A percentile compares a stretch with the other conserved stretches of the same genome.
Evolutionary conservation across 306 rosid species (phyloP).

Genomic region (Dryas drummondii): DNA sequence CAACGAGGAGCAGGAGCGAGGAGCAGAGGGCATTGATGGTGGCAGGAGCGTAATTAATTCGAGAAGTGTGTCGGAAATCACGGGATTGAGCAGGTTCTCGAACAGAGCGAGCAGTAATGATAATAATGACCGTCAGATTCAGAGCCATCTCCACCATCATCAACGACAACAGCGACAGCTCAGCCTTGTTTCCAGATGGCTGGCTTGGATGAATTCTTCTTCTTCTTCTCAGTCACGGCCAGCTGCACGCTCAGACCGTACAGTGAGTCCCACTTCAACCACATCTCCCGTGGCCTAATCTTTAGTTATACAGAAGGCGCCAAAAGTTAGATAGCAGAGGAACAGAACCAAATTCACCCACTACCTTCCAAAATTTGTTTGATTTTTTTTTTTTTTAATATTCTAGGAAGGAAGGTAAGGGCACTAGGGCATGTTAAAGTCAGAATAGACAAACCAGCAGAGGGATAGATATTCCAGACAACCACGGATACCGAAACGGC

Average conservation of each 20-base stretch:
- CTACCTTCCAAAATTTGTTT: constrained; percentile 2
- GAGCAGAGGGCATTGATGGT: constrained; percentile 18
- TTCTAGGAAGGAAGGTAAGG: background rate
- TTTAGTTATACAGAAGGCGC: background rate
- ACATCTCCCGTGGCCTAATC: background rate
- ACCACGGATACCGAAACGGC: constrained; percentile 14
- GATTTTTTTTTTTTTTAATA: background rate
- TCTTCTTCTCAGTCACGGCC: constrained; percentile 33
- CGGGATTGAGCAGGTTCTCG: constrained; percentile 61
- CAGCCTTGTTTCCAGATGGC: constrained; percentile 45
- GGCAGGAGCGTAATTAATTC: constrained; percentile 50
- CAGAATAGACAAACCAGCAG: background rate
- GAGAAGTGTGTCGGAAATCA: constrained; percentile 82
- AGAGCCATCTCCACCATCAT: constrained; percentile 6
- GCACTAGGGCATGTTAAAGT: background rate
- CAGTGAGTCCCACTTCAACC: background rate
- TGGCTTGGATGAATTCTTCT: constrained; percentile 37
- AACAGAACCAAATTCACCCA: background rate
- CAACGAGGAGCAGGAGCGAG: constrained; percentile 42
- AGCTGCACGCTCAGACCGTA: constrained; percentile 28
- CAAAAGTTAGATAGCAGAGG: background rate
- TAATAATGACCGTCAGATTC: no score
- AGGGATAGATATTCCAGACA: constrained; percentile 13
- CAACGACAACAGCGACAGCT: constrained; percentile 31
- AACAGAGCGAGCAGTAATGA: constrained; percentile 20